A percentile compares a stretch with the other conserved stretches of the same genome.
Evolutionary conservation across 2,329 filamentous ascomycete genomes (phyloP).

Genomic region (Microdochium paspali): DNA sequence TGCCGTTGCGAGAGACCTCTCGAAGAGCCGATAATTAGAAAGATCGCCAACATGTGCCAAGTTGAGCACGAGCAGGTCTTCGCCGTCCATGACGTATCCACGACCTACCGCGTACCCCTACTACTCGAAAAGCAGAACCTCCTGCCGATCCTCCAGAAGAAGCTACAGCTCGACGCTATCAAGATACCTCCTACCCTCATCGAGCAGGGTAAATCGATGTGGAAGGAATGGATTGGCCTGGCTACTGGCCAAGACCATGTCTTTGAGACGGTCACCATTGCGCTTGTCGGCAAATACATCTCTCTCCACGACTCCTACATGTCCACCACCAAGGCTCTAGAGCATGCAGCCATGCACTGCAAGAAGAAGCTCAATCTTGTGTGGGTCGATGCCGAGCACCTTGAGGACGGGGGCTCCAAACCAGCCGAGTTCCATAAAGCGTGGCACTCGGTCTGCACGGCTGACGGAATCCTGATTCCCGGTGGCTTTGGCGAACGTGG

Average conservation of each 20-base stretch:
- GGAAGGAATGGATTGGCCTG: slow-evolving; percentile 68
- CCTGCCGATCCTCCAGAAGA: slow-evolving; percentile 52
- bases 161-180: slow-evolving; percentile 55
- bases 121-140: slow-evolving; percentile 78
- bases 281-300: slow-evolving; percentile 87
- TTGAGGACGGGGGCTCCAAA: slow-evolving; percentile 59
- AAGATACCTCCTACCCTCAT: slow-evolving; percentile 42
- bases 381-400: slow-evolving; percentile 77
- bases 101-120: slow-evolving; percentile 92
- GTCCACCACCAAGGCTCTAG: slow-evolving; percentile 74
- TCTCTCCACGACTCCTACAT: slow-evolving; percentile 80
- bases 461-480: slow-evolving; percentile 57
- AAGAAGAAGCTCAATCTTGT: slow-evolving; percentile 68
- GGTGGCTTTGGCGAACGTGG: slow-evolving; percentile 76
- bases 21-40: slow-evolving; percentile 64
- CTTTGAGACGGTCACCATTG: slow-evolving; percentile 66
- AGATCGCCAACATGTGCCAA: slow-evolving; percentile 85
- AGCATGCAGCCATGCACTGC: slow-evolving; percentile 87
- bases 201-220: slow-evolving; percentile 58
- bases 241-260: slow-evolving; percentile 58
- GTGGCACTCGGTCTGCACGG: slow-evolving; percentile 70
- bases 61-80: slow-evolving; percentile 79
- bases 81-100: slow-evolving; percentile 79
- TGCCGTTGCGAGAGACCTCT: slow-evolving; percentile 80
- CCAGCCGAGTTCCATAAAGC: slow-evolving; percentile 75